A percentile compares a stretch with the other conserved stretches of the same genome.
Conservation (phyloP, 495 filamentous ascomycete species). For the Aspergillus diversus region DNA sequence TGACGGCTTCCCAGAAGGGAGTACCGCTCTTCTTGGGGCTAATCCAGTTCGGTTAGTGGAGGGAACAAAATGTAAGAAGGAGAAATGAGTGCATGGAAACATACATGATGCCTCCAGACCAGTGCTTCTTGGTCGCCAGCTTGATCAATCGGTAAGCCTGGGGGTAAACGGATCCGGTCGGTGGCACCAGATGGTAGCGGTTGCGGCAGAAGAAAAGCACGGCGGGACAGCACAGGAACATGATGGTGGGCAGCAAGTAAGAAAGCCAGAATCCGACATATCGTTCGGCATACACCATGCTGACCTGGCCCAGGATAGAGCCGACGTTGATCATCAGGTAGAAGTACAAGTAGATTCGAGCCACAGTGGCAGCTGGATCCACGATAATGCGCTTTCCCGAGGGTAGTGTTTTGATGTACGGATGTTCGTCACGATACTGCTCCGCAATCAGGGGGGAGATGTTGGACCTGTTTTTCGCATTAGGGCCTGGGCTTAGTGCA, state of each 20-base stretch:
- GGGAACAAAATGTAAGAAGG: neutral
- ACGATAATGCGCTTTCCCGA: constrained; percentile 69
- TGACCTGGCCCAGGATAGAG: constrained; percentile 51
- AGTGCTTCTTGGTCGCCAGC: constrained; percentile 65
- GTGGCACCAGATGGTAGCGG: constrained; percentile 59
- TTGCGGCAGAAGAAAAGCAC: constrained; percentile 65
- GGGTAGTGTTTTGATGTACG: constrained; percentile 48
- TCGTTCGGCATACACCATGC: constrained; percentile 67
- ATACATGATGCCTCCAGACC: constrained; percentile 43
- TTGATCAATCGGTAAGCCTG: constrained; percentile 59
- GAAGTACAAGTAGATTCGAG: constrained; percentile 47
- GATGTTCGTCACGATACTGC: constrained; percentile 52
- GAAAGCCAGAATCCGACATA: constrained; percentile 79
- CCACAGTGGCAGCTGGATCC: constrained; percentile 64
- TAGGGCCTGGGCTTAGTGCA: neutral
- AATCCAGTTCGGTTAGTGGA: neutral
- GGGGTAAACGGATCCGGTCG: constrained; percentile 65
- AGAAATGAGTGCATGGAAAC: neutral
- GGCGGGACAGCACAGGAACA: constrained; percentile 61
- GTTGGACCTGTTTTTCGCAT: constrained; percentile 51
- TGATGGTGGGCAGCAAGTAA: constrained; percentile 59
- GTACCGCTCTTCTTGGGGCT: constrained; percentile 57
- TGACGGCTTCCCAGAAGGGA: constrained; percentile 65
- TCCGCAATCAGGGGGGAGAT: constrained; percentile 60
- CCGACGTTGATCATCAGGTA: constrained; percentile 71